These are phyloP conservation scores for Amorphotheca resinae DNA, from an alignment of 495 filamentous ascomycete genomes.

Conservation along the genomic window DNA sequence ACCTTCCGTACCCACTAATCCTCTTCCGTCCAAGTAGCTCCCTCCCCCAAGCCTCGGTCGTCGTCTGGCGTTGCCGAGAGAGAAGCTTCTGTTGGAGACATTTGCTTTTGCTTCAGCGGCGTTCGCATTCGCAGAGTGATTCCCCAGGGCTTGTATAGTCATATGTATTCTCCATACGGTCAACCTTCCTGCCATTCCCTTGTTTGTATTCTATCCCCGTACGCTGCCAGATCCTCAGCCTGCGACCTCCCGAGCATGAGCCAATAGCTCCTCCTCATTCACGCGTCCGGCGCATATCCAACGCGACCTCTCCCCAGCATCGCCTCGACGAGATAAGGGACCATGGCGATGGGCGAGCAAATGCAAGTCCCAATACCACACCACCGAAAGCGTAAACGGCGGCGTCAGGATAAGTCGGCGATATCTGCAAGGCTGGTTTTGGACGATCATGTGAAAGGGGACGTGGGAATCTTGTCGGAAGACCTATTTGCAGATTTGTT, in stretches of 20 bases:
- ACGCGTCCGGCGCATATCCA: constrained; percentile 15
- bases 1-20: too few species aligned
- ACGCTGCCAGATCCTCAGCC: too few species aligned
- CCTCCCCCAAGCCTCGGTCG: not conserved
- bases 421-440: constrained; percentile 49
- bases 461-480: constrained; percentile 75
- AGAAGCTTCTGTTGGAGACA: not conserved
- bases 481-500: constrained; percentile 78
- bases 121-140: not conserved
- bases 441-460: constrained; percentile 76
- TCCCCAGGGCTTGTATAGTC: too few species aligned
- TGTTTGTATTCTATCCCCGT: too few species aligned
- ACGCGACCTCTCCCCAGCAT: constrained; percentile 2
- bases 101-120: not conserved
- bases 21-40: not conserved
- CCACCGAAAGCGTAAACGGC: constrained; percentile 26
- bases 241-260: constrained; percentile 2
- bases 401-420: constrained; percentile 43
- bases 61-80: not conserved
- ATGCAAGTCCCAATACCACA: constrained; percentile 6
- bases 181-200: too few species aligned
- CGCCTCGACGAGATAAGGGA: not conserved
- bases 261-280: not conserved
- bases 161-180: too few species aligned
- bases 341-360: constrained; percentile 10